Base-by-base conservation (phyloP, 129 eudicot species). In the Centella asiatica region DNA sequence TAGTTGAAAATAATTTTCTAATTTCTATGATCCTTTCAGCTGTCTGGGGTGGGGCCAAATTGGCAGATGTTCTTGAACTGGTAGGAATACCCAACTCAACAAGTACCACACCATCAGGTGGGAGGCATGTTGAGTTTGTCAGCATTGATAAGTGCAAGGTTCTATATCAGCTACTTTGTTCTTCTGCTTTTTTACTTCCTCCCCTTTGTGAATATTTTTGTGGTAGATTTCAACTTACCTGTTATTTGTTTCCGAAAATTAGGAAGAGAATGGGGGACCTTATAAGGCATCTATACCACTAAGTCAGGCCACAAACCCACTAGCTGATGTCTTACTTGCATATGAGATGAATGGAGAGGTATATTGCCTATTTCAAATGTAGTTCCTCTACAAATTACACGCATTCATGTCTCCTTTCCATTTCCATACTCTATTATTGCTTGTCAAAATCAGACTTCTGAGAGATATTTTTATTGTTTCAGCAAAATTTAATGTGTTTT, bases 291-390 rank as follows among this genome's bases (percentile, higher is more conserved):
- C 99, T 19, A 92, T 92, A 60, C 95, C 99, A 48, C 57, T 92
- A 73, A 73, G 63, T 68, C 96, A 82, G 66, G 98, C 96, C 69
- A 87, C 96, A 63, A 78, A 92, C 77, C 98, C 95, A 5, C 86
- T 77, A 64, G 95, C 96, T 72, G 96, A 92, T 85, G 99, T 92
- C 58, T 73, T 92, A 54, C 90, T 92, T 64, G 96, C 96, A 53
- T 92, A 92, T 69, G 99, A 92, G 76, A 92, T 92, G 96, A 92
- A 92, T 51, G 99, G 96, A 66, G 81, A 92, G 96, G 98, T 87
- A 85, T 48, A n/a, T n/a, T n/a, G n/a, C n/a, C n/a, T n/a, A n/a
- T n/a, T n/a, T n/a, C n/a, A n/a, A n/a, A n/a, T n/a, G n/a, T n/a
- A n/a, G n/a, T n/a, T n/a, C n/a, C n/a, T n/a, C n/a, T n/a, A n/a